Evolutionary conservation across 179 eudicot species (phyloP), one percentile per base, ranked within the genome.

Genomic region (Drosera spatulata): DNA sequence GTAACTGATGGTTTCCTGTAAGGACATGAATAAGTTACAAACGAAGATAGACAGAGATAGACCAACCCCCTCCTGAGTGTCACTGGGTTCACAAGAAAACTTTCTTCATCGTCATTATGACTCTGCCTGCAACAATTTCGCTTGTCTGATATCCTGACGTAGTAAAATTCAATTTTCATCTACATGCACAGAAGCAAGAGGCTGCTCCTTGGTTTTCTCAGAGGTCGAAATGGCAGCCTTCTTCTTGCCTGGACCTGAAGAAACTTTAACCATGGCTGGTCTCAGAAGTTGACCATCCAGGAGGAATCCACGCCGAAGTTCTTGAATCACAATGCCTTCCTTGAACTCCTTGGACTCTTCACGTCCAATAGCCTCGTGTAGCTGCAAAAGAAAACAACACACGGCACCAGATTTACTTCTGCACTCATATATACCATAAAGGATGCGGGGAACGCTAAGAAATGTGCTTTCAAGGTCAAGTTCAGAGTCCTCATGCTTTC

Each of bases 181-280:
- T 43, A 67, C 55, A 15, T 64, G 79, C 53, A 71, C 82, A 61
- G 76, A 69, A 7, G 89, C 49, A 38, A 82, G 63, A 39, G 85
- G 70, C 61, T 77, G 77, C 44, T 73, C 77, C 0, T 68, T 44
- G 41, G 82, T 61, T 61, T 47, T 66, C 51, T 57, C 70, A 22
- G 74, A n/a, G 9, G 58, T 56, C 41, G 69, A 45, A 22, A 22
- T 22, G 12, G 56, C n/a, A 44, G 66, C 66, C 63, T 75, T 71
- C 66, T 66, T 77, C 62, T 74, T 80, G 61, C 82, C 80, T n/a
- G 87, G 87, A 15, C 98, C 98, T 38, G 89, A 69, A 40, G 98
- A 91, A 62, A 91, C 96, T 71, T 88, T 88, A 42, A 91, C 96
- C 82, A 75, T 91, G 33, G 98, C 96, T 0, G 96, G 95, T 78